These are phyloP conservation scores for Solanum boliviense DNA, from an alignment of 257 asterid genomes.

Conservation along the genomic window DNA sequence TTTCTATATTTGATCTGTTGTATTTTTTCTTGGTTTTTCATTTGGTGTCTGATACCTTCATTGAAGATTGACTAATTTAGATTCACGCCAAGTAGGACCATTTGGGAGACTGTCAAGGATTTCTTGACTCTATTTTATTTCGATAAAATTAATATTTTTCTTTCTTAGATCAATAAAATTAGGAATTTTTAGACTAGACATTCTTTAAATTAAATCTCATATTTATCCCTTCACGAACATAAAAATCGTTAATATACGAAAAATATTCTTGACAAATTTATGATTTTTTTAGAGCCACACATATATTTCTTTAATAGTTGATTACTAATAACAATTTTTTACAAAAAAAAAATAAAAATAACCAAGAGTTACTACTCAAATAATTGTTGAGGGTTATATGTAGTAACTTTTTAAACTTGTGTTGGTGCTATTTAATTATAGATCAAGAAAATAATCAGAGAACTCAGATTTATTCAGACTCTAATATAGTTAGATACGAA, in stretches of 20 bases:
- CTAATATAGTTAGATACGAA: neutral
- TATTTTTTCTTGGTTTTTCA: neutral
- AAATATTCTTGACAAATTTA: neutral
- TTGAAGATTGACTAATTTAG: no score
- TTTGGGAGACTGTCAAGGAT: neutral
- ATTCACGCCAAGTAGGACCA: no score
- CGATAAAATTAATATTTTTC: neutral
- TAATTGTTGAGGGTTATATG: neutral
- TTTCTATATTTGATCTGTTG: neutral
- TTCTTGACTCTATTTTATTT: neutral
- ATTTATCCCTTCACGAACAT: neutral
- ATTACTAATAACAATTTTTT: neutral
- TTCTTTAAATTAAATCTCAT: neutral
- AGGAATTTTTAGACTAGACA: neutral
- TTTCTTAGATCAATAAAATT: neutral
- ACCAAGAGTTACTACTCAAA: neutral
- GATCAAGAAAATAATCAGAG: neutral
- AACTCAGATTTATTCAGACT: neutral
- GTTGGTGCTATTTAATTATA: no score
- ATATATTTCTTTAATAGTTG: neutral
- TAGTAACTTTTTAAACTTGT: neutral
- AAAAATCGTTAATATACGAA: neutral
- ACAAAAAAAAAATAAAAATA: neutral
- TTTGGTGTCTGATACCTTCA: no score
- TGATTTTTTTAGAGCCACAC: neutral